These are phyloP conservation scores for Kazachstania bromeliacearum DNA, from an alignment of 805 yeast species.

Conservation along the genomic window DNA sequence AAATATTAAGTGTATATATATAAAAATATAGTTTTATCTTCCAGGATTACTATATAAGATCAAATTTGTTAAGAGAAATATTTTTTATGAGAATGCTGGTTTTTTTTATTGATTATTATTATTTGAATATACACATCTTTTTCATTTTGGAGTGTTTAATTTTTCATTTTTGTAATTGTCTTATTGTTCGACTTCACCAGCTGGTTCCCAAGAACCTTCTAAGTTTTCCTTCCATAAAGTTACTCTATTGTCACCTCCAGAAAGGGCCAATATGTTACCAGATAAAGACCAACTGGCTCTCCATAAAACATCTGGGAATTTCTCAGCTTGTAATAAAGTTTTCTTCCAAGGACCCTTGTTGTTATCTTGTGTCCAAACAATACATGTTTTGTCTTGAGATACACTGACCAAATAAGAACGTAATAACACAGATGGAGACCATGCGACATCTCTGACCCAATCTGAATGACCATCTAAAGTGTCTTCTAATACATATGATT, in stretches of 20 bases:
- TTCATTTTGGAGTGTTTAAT: too few species aligned
- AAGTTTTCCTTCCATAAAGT: conserved; percentile 94
- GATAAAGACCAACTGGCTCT: conserved; percentile 95
- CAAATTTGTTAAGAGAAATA: too few species aligned
- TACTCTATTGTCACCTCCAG: conserved; percentile 93
- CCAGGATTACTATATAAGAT: too few species aligned
- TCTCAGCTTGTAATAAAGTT: conserved; percentile 60
- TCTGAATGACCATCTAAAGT: conserved; percentile 84
- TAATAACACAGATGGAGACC: conserved; percentile 88
- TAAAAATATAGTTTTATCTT: too few species aligned
- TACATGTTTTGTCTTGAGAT: conserved; percentile 90
- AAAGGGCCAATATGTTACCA: conserved; percentile 89
- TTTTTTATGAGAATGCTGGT: too few species aligned
- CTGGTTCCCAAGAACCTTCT: conserved; percentile 91
- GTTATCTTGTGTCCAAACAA: conserved; percentile 86
- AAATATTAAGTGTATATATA: too few species aligned
- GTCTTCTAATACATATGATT: conserved; percentile 62
- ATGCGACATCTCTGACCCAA: conserved; percentile 98
- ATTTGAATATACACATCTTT: too few species aligned
- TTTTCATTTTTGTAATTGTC: too few species aligned
- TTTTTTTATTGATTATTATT: too few species aligned
- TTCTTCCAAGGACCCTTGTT: conserved; percentile 69
- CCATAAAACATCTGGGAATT: conserved; percentile 97
- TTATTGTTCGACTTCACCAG: conserved; percentile 90
- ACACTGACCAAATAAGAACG: conserved; percentile 92